Base-by-base conservation (phyloP, 2,329 filamentous ascomycete species). In the Thielaviopsis punctulata region DNA sequence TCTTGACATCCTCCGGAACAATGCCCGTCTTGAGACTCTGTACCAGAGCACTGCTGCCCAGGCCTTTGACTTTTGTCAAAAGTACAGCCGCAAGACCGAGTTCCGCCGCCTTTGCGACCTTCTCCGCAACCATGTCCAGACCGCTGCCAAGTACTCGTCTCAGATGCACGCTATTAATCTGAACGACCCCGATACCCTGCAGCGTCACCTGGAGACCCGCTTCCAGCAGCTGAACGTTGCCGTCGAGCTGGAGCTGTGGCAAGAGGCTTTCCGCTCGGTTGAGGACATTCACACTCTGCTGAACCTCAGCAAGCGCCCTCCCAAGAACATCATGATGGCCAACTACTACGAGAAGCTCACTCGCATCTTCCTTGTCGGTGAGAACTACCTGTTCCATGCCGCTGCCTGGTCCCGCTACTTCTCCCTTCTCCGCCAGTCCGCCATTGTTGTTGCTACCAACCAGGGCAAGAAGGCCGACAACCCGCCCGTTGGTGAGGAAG, bases 321-420 rank as follows among this genome's bases (percentile, higher is more conserved):
- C 92, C 52, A 96, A 96, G 82, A 95, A 95, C 66, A 76, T 95
- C 65, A 96, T 98, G 92, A 98, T 98, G 92, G 92, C 92, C 70
- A 98, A 96, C 74, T 98, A 98, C 77, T 98, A 96, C 69, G 92
- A 98, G 76, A 96, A 96, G 73, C 81, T 98, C 54, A 95, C 92
- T 41, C 82, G 89, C 58, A 98, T 98, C 67, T 98, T 98, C 77
- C 79, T 98, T 57, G 92, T 96, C 59, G 94, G 90, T 67, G 92
- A 96, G 72, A 98, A 98, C 75, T 96, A 96, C 67, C 81, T 98
- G 45, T 98, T 98, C 81, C 92, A 98, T 65, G 92, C 92, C 60
- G 92, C 92, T 52, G 88, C 92, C 57, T 98, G 88, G 87, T 93
- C 88, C 60, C 79, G 90, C 62, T 96, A 95, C 74, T 96, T 95